Evolutionary conservation across 352 stramenopile genomes (phyloP).

Genomic region (Aphanomyces stellatus): DNA sequence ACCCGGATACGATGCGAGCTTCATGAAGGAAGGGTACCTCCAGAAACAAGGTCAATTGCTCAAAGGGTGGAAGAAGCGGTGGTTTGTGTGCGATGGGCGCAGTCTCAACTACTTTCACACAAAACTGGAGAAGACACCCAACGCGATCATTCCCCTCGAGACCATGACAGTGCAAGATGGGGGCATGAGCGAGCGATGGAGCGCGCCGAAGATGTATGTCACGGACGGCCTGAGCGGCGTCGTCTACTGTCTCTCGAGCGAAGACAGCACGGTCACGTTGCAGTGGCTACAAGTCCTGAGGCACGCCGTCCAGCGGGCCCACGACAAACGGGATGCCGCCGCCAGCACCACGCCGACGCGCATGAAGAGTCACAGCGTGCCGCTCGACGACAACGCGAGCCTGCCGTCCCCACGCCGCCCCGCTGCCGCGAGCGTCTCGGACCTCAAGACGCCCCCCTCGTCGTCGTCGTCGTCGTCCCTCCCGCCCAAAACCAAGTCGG

Average conservation of each 20-base stretch:
- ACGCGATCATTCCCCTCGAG: conserved; percentile 68
- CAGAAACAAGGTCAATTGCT: conserved; percentile 22
- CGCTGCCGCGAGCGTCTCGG: conserved; percentile 2
- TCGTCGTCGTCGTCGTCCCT: conserved; percentile 27
- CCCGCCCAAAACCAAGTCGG: conserved; percentile 2
- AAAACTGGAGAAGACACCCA: conserved; percentile 64
- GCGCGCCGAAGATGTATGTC: conserved; percentile 71
- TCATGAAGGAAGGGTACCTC: conserved; percentile 21
- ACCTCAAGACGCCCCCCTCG: conserved; percentile 19
- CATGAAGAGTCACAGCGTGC: neutral
- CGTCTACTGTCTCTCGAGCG: conserved; percentile 71
- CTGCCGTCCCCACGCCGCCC: neutral
- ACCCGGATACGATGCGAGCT: conserved; percentile 8
- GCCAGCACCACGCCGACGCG: neutral
- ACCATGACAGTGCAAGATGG: conserved; percentile 70
- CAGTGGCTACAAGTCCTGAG: conserved; percentile 61
- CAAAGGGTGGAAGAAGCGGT: conserved; percentile 23
- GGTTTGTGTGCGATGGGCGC: conserved; percentile 50
- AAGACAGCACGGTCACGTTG: conserved; percentile 54
- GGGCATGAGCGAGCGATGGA: conserved; percentile 74
- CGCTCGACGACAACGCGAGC: neutral
- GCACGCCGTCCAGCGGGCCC: conserved; percentile 30
- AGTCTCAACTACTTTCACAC: conserved; percentile 78
- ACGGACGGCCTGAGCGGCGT: conserved; percentile 57
- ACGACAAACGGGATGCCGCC: neutral